Evolutionary conservation across 2,329 filamentous ascomycete species (phyloP), one percentile per base, ranked within the genome.

Genomic region (Juglanconis oblonga): DNA sequence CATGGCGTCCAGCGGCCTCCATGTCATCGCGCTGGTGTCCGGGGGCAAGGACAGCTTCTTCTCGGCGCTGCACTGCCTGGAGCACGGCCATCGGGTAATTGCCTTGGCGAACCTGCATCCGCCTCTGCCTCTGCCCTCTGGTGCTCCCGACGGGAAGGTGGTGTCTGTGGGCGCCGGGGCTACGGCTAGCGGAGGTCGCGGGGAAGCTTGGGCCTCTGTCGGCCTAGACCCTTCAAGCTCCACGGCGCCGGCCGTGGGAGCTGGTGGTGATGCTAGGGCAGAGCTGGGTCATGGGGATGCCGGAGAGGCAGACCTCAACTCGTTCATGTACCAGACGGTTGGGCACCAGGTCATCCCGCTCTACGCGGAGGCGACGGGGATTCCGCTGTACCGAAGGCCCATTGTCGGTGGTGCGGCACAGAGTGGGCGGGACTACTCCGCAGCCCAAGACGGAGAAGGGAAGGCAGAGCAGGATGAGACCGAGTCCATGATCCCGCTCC

Each of bases 301-400:
- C 51, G 72, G 69, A 52, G 77, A 80, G 64, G 76, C 82, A 58
- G 91, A 98, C 73, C 82, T 96, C 67, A 92, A 99, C 75, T 97
- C 93, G 77, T 98, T 95, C 86, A 99, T 99, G 95, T 99, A 98
- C 79, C 95, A 99, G 79, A 99, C 95, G 3, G 91, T 97, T 62
- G 95, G 95, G 11, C 92, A 98, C 74, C 83, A 86, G 60, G 79
- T 97, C 17, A 88, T 98, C 59, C 92, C 93, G 2, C 82, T 97
- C 14, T 98, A 97, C 72, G 87, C 88, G 62, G 74, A 84, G 52
- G 92, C 91, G 38, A 87, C 97, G 1, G 86, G 82, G 0, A 80
- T 98, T 38, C 94, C 94, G 31, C 81, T 99, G 2, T 97, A 95
- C 74, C 87, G 95, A 24, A 85, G 88, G 67, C 79, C 86, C 56